These are phyloP conservation scores for Endocalyx cinctus DNA, from an alignment of 2,329 filamentous ascomycete genomes.

Conservation along the genomic window DNA sequence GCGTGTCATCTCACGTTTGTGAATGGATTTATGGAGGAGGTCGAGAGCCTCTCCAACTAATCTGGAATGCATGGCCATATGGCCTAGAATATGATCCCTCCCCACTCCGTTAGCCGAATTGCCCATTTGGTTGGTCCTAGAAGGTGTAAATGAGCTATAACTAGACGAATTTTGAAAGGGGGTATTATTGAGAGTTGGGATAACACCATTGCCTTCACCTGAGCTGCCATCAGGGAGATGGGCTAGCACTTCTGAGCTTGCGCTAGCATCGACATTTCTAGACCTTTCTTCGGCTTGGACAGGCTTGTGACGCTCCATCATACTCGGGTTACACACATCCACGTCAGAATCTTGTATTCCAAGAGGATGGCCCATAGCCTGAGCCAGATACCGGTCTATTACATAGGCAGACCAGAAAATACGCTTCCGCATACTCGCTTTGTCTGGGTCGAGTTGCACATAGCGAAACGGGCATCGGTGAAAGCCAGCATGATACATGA, in stretches of 20 bases:
- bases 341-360: constrained; percentile 32
- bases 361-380: constrained; percentile 31
- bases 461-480: constrained; percentile 49
- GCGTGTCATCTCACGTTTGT: constrained; percentile 4
- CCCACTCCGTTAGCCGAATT: background rate
- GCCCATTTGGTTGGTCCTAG: background rate
- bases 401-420: constrained; percentile 36
- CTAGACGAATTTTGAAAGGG: background rate
- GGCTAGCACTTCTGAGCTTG: constrained; percentile 1
- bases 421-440: constrained; percentile 32
- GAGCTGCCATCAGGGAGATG: constrained; percentile 3
- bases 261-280: background rate
- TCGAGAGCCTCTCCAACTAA: constrained; percentile 6
- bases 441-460: constrained; percentile 31
- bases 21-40: constrained; percentile 8
- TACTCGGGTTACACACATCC: constrained; percentile 31
- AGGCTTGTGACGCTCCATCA: constrained; percentile 20
- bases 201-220: background rate
- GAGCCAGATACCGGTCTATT: constrained; percentile 31
- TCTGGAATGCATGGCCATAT: constrained; percentile 4
- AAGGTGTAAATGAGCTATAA: background rate
- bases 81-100: constrained; percentile 2
- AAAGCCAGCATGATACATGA: constrained; percentile 44
- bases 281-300: constrained; percentile 2
- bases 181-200: background rate